These are phyloP conservation scores for Neonectria hederae DNA, from an alignment of 2,329 filamentous ascomycete species.

Conservation along the genomic window DNA sequence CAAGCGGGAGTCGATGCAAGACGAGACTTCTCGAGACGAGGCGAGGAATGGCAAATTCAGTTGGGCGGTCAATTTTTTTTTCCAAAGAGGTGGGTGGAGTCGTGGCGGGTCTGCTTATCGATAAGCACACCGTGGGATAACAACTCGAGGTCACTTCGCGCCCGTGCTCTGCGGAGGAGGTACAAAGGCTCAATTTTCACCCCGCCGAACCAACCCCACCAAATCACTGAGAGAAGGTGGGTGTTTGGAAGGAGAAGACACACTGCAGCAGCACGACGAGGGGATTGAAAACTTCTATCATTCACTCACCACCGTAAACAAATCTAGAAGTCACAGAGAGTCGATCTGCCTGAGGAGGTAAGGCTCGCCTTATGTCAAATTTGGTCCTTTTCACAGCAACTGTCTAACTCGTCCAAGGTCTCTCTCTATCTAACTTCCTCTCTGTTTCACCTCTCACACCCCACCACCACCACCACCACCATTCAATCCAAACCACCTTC, in stretches of 20 bases:
- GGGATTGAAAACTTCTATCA: background rate
- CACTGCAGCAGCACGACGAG: background rate
- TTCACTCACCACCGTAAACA: conserved; percentile 5
- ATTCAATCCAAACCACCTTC: background rate
- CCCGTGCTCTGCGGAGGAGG: background rate
- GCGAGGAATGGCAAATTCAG: conserved; percentile 31
- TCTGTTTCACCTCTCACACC: background rate
- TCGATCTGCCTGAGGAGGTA: background rate
- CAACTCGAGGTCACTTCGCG: conserved; percentile 27
- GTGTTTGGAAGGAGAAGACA: background rate
- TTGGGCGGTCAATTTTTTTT: conserved; percentile 49
- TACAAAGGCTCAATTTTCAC: conserved; percentile 21
- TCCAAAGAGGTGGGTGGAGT: conserved; percentile 39
- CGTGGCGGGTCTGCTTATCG: conserved; percentile 38
- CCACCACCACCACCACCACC: background rate
- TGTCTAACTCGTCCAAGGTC: background rate
- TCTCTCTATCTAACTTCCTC: too few relatives aligned
- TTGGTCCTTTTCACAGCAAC: background rate
- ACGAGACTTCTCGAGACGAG: conserved; percentile 6
- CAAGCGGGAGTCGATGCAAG: background rate
- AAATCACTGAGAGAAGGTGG: background rate
- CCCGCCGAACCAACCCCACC: conserved; percentile 26
- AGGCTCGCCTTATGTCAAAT: background rate
- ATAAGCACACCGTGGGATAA: conserved; percentile 27
- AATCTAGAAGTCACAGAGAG: background rate